Percentiles rank a stretch among this genome's conserved stretches.
These are phyloP conservation scores for Diaporthe citriasiana DNA, from an alignment of 2,329 filamentous ascomycete species.

Conservation along the genomic window DNA sequence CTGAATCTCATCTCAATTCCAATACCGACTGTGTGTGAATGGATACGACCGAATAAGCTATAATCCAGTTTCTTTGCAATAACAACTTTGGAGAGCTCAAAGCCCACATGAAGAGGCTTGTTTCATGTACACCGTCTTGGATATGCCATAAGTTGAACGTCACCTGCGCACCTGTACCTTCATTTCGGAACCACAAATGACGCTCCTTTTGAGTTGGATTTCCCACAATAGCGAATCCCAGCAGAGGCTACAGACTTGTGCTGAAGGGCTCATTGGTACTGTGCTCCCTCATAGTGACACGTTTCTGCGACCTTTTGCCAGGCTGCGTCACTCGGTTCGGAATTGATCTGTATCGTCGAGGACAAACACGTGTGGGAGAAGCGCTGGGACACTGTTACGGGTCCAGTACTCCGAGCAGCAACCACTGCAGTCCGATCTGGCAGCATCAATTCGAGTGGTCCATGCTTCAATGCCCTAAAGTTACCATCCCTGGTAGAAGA, in stretches of 20 bases:
- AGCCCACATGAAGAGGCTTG: neutral
- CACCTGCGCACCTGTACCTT: neutral
- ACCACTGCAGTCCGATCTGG: neutral
- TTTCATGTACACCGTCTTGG: neutral
- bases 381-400: neutral
- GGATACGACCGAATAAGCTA: neutral
- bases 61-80: too few relatives aligned
- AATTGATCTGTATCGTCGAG: too few relatives aligned
- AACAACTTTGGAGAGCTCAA: neutral
- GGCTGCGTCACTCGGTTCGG: neutral
- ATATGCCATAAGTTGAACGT: neutral
- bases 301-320: neutral
- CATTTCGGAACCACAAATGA: neutral
- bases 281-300: rapidly evolving
- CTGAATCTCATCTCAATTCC: too few relatives aligned
- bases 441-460: too few relatives aligned
- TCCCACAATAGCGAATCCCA: too few relatives aligned
- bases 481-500: too few relatives aligned
- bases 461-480: too few relatives aligned
- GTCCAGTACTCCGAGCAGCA: neutral
- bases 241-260: too few relatives aligned
- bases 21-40: too few relatives aligned
- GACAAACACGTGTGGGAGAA: neutral
- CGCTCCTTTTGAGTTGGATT: too few relatives aligned
- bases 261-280: too few relatives aligned